Evolutionary conservation across 495 filamentous ascomycete genomes (phyloP).

Genomic region (Xylaria palmicola): DNA sequence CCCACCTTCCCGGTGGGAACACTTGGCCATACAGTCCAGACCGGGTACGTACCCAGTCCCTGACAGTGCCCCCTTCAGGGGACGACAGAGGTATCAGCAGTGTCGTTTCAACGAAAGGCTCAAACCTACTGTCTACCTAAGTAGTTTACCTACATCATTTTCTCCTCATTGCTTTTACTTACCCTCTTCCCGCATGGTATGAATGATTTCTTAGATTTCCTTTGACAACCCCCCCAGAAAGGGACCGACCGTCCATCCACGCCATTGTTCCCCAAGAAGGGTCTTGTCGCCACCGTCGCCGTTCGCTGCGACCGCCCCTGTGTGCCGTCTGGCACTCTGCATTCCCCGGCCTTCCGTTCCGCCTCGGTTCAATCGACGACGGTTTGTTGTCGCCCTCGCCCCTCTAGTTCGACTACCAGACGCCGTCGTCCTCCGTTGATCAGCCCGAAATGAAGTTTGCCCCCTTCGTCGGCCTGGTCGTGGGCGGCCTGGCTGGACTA

Average conservation of each 20-base stretch:
- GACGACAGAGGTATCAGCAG: too few species aligned
- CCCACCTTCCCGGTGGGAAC: conserved; percentile 1
- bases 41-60: too few species aligned
- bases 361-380: background rate
- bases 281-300: background rate
- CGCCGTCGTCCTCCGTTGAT: conserved; percentile 17
- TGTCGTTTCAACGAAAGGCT: background rate
- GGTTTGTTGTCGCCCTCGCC: background rate
- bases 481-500: conserved; percentile 48
- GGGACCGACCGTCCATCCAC: background rate
- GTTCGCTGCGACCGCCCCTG: too few species aligned
- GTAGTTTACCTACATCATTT: conserved; percentile 8
- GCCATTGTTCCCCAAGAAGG: background rate
- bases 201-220: conserved; percentile 7
- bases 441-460: conserved; percentile 42
- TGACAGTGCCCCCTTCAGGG: too few species aligned
- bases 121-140: too few species aligned
- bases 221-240: background rate
- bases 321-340: too few species aligned
- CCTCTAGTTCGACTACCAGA: background rate
- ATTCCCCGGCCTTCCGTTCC: background rate
- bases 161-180: background rate
- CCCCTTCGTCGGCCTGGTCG: conserved; percentile 43
- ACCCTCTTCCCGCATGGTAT: background rate
- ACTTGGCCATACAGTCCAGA: conserved; percentile 2